Evolutionary conservation across 345 rosid species (phyloP).

Genomic region (Citrus cavaleriei): DNA sequence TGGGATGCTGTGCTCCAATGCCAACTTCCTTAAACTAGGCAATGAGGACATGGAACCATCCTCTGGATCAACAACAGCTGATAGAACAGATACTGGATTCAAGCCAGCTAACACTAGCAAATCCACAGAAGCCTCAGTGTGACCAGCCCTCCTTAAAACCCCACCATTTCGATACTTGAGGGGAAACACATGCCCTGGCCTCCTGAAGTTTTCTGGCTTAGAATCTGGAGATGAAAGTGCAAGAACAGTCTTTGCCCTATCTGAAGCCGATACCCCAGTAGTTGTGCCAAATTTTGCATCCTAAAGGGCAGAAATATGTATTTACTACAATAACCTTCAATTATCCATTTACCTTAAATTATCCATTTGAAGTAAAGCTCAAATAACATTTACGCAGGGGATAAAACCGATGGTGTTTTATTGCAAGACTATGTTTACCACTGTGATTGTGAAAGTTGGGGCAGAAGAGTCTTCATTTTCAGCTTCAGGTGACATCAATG

Average conservation of each 20-base stretch:
- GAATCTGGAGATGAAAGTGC: constrained; percentile 59
- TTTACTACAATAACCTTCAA: too few species aligned
- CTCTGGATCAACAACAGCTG: constrained; percentile 61
- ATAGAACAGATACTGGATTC: constrained; percentile 64
- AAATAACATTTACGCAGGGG: background rate
- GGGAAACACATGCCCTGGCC: constrained; percentile 91
- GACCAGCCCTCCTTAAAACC: constrained; percentile 78
- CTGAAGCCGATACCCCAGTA: constrained; percentile 74
- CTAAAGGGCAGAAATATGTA: constrained; percentile 20
- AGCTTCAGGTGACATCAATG: constrained; percentile 71
- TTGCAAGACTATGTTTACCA: constrained; percentile 29
- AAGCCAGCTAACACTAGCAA: constrained; percentile 57
- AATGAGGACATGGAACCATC: constrained; percentile 70
- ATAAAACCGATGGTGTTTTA: background rate
- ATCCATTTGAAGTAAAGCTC: too few species aligned
- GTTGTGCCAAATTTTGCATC: constrained; percentile 65
- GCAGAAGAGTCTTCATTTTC: constrained; percentile 79
- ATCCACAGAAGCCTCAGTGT: constrained; percentile 88
- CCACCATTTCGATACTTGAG: constrained; percentile 88
- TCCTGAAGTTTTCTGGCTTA: constrained; percentile 67
- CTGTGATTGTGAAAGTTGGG: constrained; percentile 82
- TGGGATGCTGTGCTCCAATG: constrained; percentile 52
- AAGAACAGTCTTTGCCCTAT: constrained; percentile 70
- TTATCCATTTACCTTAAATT: too few species aligned
- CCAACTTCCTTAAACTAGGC: constrained; percentile 43